These are phyloP conservation scores for Apiospora malaysiana DNA, from an alignment of 2,329 filamentous ascomycete species.

Conservation along the genomic window DNA sequence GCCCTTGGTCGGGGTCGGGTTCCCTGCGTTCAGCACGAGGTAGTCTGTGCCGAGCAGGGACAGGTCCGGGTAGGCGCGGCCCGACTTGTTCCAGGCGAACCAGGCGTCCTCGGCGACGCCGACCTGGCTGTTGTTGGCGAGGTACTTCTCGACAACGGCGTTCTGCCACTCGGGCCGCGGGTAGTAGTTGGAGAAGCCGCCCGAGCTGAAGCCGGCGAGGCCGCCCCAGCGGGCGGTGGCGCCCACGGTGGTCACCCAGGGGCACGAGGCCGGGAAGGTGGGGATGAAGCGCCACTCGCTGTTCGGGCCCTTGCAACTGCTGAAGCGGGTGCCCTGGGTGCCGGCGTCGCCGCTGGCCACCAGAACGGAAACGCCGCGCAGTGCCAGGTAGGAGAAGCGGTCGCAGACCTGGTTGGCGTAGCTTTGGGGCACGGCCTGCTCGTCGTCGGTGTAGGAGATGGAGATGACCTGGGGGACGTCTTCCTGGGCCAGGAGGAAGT, in stretches of 20 bases:
- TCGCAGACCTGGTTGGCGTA: slow-evolving; percentile 65
- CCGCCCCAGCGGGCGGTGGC: slow-evolving; percentile 27
- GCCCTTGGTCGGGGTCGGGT: slow-evolving; percentile 33
- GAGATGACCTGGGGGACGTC: slow-evolving; percentile 65
- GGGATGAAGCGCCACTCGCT: slow-evolving; percentile 57
- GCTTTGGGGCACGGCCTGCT: slow-evolving; percentile 63
- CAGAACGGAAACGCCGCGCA: slow-evolving; percentile 66
- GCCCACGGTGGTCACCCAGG: slow-evolving; percentile 38
- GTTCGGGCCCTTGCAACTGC: slow-evolving; percentile 57
- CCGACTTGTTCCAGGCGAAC: slow-evolving; percentile 35
- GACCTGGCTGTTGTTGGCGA: neutral
- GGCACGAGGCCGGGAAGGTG: slow-evolving; percentile 57
- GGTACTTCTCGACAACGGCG: neutral
- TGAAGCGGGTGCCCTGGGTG: slow-evolving; percentile 56
- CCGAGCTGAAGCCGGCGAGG: slow-evolving; percentile 38
- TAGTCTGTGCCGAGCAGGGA: slow-evolving; percentile 51
- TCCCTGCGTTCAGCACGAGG: slow-evolving; percentile 45
- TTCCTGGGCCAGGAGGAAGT: slow-evolving; percentile 59
- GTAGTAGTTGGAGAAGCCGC: slow-evolving; percentile 58
- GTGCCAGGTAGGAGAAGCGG: slow-evolving; percentile 68
- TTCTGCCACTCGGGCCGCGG: slow-evolving; percentile 51
- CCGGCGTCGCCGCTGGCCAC: slow-evolving; percentile 65
- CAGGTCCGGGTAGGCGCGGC: slow-evolving; percentile 59
- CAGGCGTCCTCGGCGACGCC: neutral
- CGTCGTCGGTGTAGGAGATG: slow-evolving; percentile 71